phyloP scores from a whole-genome alignment of 352 stramenopile genomes.

The Phytophthora vignae region DNA sequence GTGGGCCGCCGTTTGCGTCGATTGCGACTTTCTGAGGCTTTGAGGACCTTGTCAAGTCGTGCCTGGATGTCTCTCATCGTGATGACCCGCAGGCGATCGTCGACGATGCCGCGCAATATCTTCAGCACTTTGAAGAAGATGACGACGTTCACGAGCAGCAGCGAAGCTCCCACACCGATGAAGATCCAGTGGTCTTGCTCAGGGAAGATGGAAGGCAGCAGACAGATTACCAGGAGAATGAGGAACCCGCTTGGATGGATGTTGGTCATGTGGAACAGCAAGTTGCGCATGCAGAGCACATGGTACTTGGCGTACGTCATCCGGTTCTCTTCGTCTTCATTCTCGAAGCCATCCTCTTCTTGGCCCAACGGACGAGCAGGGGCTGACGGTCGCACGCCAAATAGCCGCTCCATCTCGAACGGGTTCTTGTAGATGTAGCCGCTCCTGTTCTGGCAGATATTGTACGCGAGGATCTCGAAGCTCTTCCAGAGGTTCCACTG shows the following conservation, averaged over 20 bases:
- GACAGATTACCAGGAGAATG: slow-evolving; percentile 73
- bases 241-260: slow-evolving; percentile 83
- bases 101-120: slow-evolving; percentile 85
- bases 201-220: slow-evolving; percentile 74
- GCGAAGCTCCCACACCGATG: slow-evolving; percentile 57
- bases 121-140: slow-evolving; percentile 89
- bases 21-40: slow-evolving; percentile 13
- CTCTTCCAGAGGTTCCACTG: slow-evolving; percentile 90
- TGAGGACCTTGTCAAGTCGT: slow-evolving; percentile 40
- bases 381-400: slow-evolving; percentile 49
- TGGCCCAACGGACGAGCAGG: slow-evolving; percentile 14
- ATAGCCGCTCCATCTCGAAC: slow-evolving; percentile 82
- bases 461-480: slow-evolving; percentile 90
- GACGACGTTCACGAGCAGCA: slow-evolving; percentile 75
- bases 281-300: slow-evolving; percentile 87
- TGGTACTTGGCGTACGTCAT: slow-evolving; percentile 84
- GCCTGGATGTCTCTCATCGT: slow-evolving; percentile 69
- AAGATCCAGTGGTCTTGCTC: slow-evolving; percentile 81
- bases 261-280: slow-evolving; percentile 84
- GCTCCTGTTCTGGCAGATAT: slow-evolving; percentile 88
- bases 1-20: slow-evolving; percentile 4
- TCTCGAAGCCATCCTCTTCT: slow-evolving; percentile 11
- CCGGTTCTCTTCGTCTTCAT: slow-evolving; percentile 34
- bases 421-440: slow-evolving; percentile 93
- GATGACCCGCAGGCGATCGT: slow-evolving; percentile 81